A percentile compares a stretch with the other conserved stretches of the same genome.
These are phyloP conservation scores for Hydnomerulius pinastri DNA, from an alignment of 768 basidiomycete species.

Conservation along the genomic window DNA sequence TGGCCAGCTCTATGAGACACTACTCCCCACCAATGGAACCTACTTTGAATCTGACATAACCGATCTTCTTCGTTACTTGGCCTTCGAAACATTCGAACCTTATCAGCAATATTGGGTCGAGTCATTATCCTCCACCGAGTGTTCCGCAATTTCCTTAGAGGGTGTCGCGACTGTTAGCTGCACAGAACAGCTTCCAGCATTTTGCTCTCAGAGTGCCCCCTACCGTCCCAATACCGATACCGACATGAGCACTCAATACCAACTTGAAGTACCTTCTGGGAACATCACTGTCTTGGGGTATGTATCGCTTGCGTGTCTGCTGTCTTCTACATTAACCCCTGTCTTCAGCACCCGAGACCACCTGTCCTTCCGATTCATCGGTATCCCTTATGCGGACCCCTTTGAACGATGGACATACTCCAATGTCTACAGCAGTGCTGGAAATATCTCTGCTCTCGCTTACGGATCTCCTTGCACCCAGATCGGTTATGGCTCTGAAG, in stretches of 20 bases:
- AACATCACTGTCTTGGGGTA: conserved; percentile 9
- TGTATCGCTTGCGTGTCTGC: not conserved
- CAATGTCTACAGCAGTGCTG: conserved; percentile 28
- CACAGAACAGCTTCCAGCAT: conserved; percentile 4
- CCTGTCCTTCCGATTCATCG: conserved; percentile 51
- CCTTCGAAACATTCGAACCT: conserved; percentile 1
- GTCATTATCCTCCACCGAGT: conserved; percentile 2
- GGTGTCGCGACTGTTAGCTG: conserved; percentile 3
- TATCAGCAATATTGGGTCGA: conserved; percentile 14
- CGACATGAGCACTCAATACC: conserved; percentile 8
- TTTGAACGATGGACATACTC: conserved; percentile 46
- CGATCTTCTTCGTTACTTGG: conserved; percentile 8
- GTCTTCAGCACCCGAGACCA: conserved; percentile 46
- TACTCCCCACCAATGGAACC: conserved; percentile 9
- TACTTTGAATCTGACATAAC: conserved; percentile 12
- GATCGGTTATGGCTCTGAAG: conserved; percentile 36
- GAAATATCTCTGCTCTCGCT: conserved; percentile 30
- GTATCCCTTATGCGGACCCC: conserved; percentile 50
- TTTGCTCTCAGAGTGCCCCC: conserved; percentile 12
- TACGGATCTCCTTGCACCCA: conserved; percentile 38
- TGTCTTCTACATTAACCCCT: not conserved
- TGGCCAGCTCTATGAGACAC: conserved; percentile 4
- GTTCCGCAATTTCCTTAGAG: conserved; percentile 7
- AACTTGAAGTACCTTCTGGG: conserved; percentile 8
- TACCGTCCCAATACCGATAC: conserved; percentile 7